phyloP scores from a whole-genome alignment of 78 protist genomes.

The Polysphondylium violaceum region DNA sequence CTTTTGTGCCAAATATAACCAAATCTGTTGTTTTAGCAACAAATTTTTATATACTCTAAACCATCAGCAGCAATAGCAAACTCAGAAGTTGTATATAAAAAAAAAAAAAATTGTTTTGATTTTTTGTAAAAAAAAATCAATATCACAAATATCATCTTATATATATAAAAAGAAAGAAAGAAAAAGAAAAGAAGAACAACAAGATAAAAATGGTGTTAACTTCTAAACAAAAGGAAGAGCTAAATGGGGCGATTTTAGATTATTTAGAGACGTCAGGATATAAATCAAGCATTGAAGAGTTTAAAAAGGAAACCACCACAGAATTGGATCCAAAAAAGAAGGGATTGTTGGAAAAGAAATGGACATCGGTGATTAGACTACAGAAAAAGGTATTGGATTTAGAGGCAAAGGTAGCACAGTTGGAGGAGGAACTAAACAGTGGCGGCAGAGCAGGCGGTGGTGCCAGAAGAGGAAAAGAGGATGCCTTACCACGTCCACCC shows the following conservation, averaged over 20 bases:
- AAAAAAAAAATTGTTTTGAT: too few species aligned
- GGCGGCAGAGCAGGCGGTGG: constrained; percentile 50
- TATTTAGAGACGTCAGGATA: constrained; percentile 63
- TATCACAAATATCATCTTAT: too few species aligned
- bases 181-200: neutral
- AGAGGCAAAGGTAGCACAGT: constrained; percentile 74
- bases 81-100: too few species aligned
- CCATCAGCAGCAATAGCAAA: too few species aligned
- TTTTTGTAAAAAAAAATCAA: too few species aligned
- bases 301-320: constrained; percentile 50
- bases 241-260: constrained; percentile 73
- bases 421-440: constrained; percentile 81
- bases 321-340: constrained; percentile 67
- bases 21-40: too few species aligned
- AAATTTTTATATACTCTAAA: too few species aligned
- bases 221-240: constrained; percentile 24
- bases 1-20: too few species aligned
- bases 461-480: constrained; percentile 73
- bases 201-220: constrained; percentile 29
- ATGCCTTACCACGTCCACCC: constrained; percentile 90
- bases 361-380: constrained; percentile 89
- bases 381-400: constrained; percentile 88
- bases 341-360: constrained; percentile 89
- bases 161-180: too few species aligned
- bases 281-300: constrained; percentile 52